Percentiles rank a stretch among this genome's conserved stretches.
phyloP scores from a whole-genome alignment of 495 filamentous ascomycete genomes.

The Talaromyces wortmannii region DNA sequence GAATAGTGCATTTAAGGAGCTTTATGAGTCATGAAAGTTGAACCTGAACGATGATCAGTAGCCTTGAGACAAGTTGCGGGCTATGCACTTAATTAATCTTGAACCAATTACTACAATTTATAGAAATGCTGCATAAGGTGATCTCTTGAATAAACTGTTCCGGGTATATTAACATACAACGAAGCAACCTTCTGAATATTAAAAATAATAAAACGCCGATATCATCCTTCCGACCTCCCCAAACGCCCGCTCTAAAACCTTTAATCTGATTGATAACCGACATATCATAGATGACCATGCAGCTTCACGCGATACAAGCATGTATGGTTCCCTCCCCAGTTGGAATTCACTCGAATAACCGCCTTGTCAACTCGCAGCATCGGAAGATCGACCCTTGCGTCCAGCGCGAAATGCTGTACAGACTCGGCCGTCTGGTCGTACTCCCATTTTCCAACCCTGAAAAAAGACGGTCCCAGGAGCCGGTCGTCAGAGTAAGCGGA shows the following conservation, averaged over 20 bases:
- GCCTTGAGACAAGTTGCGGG: too few relatives aligned
- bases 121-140: too few relatives aligned
- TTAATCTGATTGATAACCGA: too few relatives aligned
- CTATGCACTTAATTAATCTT: too few relatives aligned
- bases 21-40: conserved; percentile 3
- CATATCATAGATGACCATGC: conserved; percentile 26
- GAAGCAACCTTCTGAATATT: too few relatives aligned
- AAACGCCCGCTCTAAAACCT: too few relatives aligned
- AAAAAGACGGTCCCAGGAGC: conserved; percentile 25
- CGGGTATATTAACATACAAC: too few relatives aligned
- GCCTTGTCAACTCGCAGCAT: conserved; percentile 32
- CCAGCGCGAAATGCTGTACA: conserved; percentile 27
- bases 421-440: conserved; percentile 30
- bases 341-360: conserved; percentile 36
- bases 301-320: conserved; percentile 42
- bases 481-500: conserved; percentile 26
- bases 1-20: conserved; percentile 3
- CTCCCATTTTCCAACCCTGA: conserved; percentile 35
- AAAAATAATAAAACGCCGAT: too few relatives aligned
- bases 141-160: too few relatives aligned
- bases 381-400: conserved; percentile 26
- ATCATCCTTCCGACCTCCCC: too few relatives aligned
- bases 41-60: too few relatives aligned
- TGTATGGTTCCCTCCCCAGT: conserved; percentile 38
- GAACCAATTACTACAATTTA: too few relatives aligned